A percentile compares a stretch with the other conserved stretches of the same genome.
Conservation (phyloP, 192 early-diverging fungal genomes). For the Bifiguratus adelaidae region DNA sequence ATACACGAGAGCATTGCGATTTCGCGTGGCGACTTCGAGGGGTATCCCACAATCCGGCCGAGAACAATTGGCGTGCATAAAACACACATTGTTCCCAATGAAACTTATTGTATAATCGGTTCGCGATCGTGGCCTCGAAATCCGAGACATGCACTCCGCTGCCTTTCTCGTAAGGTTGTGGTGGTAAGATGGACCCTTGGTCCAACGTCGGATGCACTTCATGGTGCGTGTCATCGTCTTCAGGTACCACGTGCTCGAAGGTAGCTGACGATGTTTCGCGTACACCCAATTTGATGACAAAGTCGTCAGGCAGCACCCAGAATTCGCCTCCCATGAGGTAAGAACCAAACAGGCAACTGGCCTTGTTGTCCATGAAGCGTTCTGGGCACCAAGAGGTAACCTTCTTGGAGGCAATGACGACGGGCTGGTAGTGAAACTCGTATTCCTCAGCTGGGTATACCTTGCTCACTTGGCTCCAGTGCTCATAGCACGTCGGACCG, state of each 20-base stretch:
- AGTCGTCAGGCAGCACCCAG: conserved; percentile 41
- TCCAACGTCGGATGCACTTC: too few species aligned
- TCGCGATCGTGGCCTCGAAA: conserved; percentile 22
- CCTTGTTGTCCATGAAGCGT: conserved; percentile 41
- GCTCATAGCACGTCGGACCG: conserved; percentile 32
- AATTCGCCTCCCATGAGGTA: conserved; percentile 41
- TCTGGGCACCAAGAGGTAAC: conserved; percentile 43
- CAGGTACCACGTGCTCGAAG: too few species aligned
- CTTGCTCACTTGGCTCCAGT: conserved; percentile 23
- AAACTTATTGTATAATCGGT: conserved; percentile 44
- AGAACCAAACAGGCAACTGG: conserved; percentile 35
- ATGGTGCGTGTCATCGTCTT: too few species aligned
- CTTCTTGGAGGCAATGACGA: conserved; percentile 33
- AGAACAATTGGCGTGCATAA: conserved; percentile 38
- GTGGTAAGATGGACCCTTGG: too few species aligned
- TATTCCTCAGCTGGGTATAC: conserved; percentile 37
- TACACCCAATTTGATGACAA: conserved; percentile 26
- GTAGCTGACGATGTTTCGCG: too few species aligned
- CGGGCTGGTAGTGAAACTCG: conserved; percentile 46
- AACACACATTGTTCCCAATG: conserved; percentile 44
- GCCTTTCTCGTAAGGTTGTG: too few species aligned
- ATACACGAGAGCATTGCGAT: conserved; percentile 19
- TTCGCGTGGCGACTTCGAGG: conserved; percentile 26
- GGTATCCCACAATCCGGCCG: conserved; percentile 37
- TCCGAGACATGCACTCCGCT: background rate